Evolutionary conservation across 2,329 filamentous ascomycete genomes (phyloP), one percentile per base, ranked within the genome.

Genomic region (Calonectria ilicicola): DNA sequence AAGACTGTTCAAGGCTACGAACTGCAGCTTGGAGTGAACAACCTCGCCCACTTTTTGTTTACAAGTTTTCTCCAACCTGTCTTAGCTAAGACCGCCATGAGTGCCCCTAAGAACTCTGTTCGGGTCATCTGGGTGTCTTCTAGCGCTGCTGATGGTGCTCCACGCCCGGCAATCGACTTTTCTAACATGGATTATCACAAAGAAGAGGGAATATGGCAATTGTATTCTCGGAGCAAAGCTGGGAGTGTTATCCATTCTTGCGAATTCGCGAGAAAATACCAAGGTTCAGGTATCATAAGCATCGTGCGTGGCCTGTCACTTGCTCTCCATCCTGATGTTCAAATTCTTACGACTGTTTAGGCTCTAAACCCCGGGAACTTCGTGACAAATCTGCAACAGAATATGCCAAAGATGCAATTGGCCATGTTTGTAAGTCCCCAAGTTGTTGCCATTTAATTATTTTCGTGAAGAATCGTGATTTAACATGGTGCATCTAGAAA

Each of bases 1-100:
- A 81, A 80, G 74, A 85, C 84, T 1, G 79, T 77, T 0, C 84
- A 86, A 60, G 80, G 81, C 7, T 83, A 85, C 63, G 85, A 86
- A 70, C 78, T 85, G 6, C 83, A 86, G 70, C 82, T 86, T 7
- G 85, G 84, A 7, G 81, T 81, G 2, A 86, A 86, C 56, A 81
- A 82, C 38, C 72, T 86, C 7, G 84, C 82, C 0, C 81, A 81
- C 1, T 86, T 86, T 65, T 74, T 86, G 2, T 82, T 86, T 29
- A 85, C 82, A 0, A 80, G 81, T 46, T 77, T 85, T 7, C 32
- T 77, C 0, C 44, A 60, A 0, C 71, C 71, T 1, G 12, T 66
- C 2, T 72, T 86, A 1, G 73, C 76, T 5, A 66, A 77, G 5
- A 83, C 84, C 1, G 82, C 83, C 1, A 75, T 74, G 40, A 46